These are phyloP conservation scores for Clavispora carvajalis DNA, from an alignment of 805 yeast genomes.

Conservation along the genomic window DNA sequence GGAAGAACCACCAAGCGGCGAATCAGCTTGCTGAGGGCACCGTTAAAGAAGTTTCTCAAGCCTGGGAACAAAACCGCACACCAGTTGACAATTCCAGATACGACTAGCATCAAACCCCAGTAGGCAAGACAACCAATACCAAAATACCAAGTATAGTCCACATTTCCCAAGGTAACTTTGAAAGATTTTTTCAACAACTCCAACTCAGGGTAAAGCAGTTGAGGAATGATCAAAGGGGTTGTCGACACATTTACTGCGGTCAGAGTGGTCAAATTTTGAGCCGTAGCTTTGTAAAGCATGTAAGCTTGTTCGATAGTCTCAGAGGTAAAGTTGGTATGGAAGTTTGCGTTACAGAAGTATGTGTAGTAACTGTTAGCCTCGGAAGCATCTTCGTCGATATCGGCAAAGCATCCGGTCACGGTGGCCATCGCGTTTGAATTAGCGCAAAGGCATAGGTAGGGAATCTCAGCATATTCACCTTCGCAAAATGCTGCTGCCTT, in stretches of 20 bases:
- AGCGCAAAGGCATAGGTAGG: background rate
- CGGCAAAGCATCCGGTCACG: constrained; percentile 2
- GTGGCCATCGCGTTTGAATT: constrained; percentile 1
- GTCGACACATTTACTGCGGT: constrained; percentile 3
- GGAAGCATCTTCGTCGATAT: constrained; percentile 2
- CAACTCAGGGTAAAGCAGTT: constrained; percentile 18
- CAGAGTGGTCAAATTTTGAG: constrained; percentile 10
- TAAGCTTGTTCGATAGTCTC: constrained; percentile 55
- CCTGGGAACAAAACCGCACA: constrained; percentile 34
- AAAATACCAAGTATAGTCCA: constrained; percentile 32
- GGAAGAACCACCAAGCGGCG: constrained; percentile 26
- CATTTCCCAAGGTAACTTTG: constrained; percentile 33
- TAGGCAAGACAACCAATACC: constrained; percentile 40
- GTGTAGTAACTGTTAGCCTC: constrained; percentile 4
- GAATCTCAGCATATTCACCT: background rate
- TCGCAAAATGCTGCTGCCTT: background rate
- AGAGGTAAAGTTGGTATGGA: constrained; percentile 49
- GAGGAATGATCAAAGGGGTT: constrained; percentile 1
- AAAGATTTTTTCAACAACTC: constrained; percentile 5
- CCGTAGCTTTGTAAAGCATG: constrained; percentile 10
- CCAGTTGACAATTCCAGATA: constrained; percentile 42
- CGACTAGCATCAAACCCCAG: constrained; percentile 42
- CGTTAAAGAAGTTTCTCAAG: constrained; percentile 23
- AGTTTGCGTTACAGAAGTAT: background rate
- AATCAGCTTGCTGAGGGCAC: constrained; percentile 19